Conservation (phyloP, 306 rosid genomes). For the Quercus dentata region DNA sequence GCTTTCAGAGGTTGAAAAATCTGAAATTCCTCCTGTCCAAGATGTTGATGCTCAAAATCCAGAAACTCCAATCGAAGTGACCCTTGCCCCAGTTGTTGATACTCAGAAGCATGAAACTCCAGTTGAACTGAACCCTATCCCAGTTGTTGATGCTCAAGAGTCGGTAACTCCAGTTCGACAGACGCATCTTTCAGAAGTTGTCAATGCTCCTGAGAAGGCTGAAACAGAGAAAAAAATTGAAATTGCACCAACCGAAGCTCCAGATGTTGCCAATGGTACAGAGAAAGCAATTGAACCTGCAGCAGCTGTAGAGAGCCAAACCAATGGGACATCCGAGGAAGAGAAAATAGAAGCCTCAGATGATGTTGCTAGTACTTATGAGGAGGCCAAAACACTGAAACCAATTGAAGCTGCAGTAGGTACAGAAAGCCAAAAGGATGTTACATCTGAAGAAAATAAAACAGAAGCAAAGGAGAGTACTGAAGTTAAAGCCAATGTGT, state of each 20-base stretch:
- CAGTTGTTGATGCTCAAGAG: not conserved
- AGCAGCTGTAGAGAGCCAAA: not conserved
- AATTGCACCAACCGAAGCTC: not conserved
- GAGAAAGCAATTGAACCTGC: not conserved
- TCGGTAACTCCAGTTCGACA: not conserved
- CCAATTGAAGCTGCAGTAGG: slow-evolving; percentile 3
- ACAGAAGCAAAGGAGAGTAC: slow-evolving; percentile 3
- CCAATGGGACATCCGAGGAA: not conserved
- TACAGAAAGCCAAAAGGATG: not conserved
- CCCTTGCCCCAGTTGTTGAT: not conserved
- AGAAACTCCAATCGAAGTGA: not conserved
- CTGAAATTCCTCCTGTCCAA: not conserved
- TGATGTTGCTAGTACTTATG: not conserved
- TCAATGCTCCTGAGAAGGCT: not conserved
- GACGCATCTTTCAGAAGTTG: not conserved
- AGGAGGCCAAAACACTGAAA: slow-evolving; percentile 15
- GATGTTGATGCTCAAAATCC: not conserved
- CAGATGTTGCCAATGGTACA: not conserved
- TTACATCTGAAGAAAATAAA: slow-evolving; percentile 1
- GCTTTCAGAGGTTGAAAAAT: not conserved
- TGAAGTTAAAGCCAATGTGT: slow-evolving; percentile 10
- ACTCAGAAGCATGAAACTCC: not conserved
- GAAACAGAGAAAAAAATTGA: slow-evolving; percentile 23
- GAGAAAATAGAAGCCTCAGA: not conserved
- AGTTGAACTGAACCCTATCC: not conserved